Conservation (phyloP, 176 grass and related monocot genomes). For the Coix lacrymajobi region DNA sequence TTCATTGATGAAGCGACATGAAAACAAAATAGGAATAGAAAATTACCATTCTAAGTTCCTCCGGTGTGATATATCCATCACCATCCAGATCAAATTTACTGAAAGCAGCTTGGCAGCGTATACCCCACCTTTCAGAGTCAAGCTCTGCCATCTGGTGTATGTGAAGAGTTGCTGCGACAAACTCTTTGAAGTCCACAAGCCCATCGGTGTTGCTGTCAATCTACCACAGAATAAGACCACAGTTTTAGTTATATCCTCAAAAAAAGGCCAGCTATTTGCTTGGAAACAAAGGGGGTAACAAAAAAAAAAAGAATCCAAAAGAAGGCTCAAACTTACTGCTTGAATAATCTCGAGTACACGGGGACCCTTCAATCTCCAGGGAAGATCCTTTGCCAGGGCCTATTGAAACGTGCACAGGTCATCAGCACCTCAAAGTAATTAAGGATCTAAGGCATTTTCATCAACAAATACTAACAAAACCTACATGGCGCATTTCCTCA, state of each 20-base stretch:
- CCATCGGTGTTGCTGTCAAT: conserved; percentile 97
- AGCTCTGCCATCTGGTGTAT: conserved; percentile 98
- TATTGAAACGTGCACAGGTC: conserved; percentile 29
- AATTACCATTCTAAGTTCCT: conserved; percentile 95
- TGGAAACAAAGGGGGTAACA: neutral
- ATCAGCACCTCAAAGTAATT: conserved; percentile 14
- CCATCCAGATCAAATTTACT: conserved; percentile 93
- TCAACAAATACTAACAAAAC: conserved; percentile 5
- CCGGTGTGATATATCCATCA: conserved; percentile 95
- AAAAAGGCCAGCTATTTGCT: neutral
- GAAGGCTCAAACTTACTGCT: conserved; percentile 55
- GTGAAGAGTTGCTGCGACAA: conserved; percentile 89
- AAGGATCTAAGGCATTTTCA: neutral
- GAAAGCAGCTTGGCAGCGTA: conserved; percentile 86
- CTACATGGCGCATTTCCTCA: conserved; percentile 95
- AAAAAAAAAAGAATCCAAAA: neutral
- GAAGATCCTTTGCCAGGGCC: conserved; percentile 97
- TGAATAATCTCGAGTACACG: conserved; percentile 89
- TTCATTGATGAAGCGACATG: neutral
- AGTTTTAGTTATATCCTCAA: conserved; percentile 25
- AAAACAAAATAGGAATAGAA: conserved; percentile 28
- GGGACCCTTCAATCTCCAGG: conserved; percentile 88
- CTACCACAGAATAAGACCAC: conserved; percentile 34
- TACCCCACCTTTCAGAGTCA: conserved; percentile 77
- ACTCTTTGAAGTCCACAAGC: conserved; percentile 94